These are phyloP conservation scores for Hymenotorrendiella dingleyae DNA, from an alignment of 2,329 filamentous ascomycete genomes.

Conservation along the genomic window DNA sequence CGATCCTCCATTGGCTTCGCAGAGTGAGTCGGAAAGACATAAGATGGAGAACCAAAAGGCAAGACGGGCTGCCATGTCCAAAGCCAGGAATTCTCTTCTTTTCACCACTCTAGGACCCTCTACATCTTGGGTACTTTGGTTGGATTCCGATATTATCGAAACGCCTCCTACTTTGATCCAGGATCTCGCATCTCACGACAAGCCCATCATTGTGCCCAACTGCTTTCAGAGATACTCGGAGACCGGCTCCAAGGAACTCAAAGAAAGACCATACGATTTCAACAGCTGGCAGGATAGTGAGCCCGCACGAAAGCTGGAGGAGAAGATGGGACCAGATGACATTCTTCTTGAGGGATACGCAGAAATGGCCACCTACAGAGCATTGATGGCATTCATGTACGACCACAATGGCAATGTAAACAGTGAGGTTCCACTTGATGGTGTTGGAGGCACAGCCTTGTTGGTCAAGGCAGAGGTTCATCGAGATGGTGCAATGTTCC, in stretches of 20 bases:
- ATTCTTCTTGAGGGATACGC: slow-evolving; percentile 90
- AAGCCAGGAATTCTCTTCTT: slow-evolving; percentile 86
- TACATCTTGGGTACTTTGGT: slow-evolving; percentile 95
- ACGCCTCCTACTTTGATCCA: slow-evolving; percentile 81
- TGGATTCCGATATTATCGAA: slow-evolving; percentile 89
- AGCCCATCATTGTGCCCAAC: slow-evolving; percentile 89
- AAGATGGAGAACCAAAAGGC: slow-evolving; percentile 86
- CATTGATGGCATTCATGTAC: slow-evolving; percentile 81
- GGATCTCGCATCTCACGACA: slow-evolving; percentile 81
- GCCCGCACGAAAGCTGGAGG: slow-evolving; percentile 67
- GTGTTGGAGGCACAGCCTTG: slow-evolving; percentile 86
- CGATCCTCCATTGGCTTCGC: slow-evolving; percentile 71
- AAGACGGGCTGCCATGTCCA: slow-evolving; percentile 83
- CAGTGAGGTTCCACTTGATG: slow-evolving; percentile 72
- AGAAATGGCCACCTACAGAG: slow-evolving; percentile 87
- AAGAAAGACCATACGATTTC: slow-evolving; percentile 86
- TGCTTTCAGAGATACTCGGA: slow-evolving; percentile 87
- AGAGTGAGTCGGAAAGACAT: slow-evolving; percentile 84
- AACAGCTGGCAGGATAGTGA: slow-evolving; percentile 96
- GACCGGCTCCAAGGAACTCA: slow-evolving; percentile 58
- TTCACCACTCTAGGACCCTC: slow-evolving; percentile 90
- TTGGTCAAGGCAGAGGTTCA: slow-evolving; percentile 96
- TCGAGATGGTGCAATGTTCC: slow-evolving; percentile 97
- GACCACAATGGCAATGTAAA: slow-evolving; percentile 50
- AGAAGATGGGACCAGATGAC: slow-evolving; percentile 82